phyloP scores from a whole-genome alignment of 371 early-diverging fungal genomes.

The Mortierella sp. region DNA sequence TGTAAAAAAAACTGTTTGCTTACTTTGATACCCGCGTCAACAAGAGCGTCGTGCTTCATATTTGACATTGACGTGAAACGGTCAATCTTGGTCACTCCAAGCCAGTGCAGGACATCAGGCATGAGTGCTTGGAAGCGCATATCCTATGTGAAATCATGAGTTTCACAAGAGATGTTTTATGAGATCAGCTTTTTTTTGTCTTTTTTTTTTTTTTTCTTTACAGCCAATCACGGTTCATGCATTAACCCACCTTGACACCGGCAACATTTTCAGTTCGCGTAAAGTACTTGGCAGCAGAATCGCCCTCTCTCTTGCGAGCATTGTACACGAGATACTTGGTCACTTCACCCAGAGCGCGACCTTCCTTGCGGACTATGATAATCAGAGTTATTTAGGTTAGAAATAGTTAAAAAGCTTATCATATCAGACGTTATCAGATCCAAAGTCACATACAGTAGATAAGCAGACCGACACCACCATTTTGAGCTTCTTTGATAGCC shows the following conservation, averaged over 20 bases:
- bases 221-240: no score
- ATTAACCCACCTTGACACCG: no score
- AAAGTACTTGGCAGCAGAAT: conserved; percentile 93
- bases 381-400: not conserved
- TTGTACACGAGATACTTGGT: conserved; percentile 98
- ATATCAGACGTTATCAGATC: not conserved
- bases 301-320: conserved; percentile 93
- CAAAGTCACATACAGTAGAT: conserved; percentile 88
- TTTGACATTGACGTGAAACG: conserved; percentile 94
- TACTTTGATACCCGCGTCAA: conserved; percentile 87
- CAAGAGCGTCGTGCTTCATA: conserved; percentile 96
- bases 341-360: conserved; percentile 95
- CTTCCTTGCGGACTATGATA: conserved; percentile 87
- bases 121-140: conserved; percentile 98
- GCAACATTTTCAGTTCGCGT: conserved; percentile 93
- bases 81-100: conserved; percentile 96
- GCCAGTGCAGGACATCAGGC: conserved; percentile 98
- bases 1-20: no score
- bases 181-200: no score
- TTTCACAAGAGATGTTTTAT: no score
- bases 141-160: no score
- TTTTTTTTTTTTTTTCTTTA: no score
- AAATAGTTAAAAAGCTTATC: not conserved
- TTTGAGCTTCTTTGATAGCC: conserved; percentile 89
- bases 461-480: conserved; percentile 94